Conservation (phyloP, 495 filamentous ascomycete species). For the Neurospora terricola region DNA sequence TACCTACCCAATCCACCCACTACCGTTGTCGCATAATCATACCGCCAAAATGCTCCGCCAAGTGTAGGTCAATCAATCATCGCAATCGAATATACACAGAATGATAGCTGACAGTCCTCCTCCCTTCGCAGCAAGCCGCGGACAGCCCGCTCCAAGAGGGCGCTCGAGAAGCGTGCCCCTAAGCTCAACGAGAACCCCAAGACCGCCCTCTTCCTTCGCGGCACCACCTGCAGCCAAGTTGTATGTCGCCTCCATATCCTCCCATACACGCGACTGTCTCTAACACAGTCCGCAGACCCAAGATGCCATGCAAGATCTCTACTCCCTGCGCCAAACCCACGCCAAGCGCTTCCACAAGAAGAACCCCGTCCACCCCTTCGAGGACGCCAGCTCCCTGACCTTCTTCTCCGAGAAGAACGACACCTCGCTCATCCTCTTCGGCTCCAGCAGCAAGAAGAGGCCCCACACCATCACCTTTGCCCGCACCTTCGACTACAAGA, state of each 20-base stretch:
- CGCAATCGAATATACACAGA: background rate
- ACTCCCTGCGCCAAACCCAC: slow-evolving; percentile 68
- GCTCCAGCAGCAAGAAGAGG: slow-evolving; percentile 80
- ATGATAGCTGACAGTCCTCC: background rate
- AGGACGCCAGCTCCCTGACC: slow-evolving; percentile 73
- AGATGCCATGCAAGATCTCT: slow-evolving; percentile 70
- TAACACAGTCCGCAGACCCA: slow-evolving; percentile 29
- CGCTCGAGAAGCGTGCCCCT: slow-evolving; percentile 82
- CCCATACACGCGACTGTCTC: background rate
- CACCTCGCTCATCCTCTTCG: slow-evolving; percentile 60
- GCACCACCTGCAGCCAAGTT: slow-evolving; percentile 67
- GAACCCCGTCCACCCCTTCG: slow-evolving; percentile 81
- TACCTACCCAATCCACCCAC: background rate
- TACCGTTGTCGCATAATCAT: background rate
- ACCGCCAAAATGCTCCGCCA: slow-evolving; percentile 23
- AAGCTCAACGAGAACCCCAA: slow-evolving; percentile 82
- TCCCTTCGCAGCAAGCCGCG: slow-evolving; percentile 62
- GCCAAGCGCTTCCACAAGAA: slow-evolving; percentile 89
- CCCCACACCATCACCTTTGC: slow-evolving; percentile 80
- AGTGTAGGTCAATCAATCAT: slow-evolving; percentile 12
- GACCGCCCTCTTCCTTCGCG: slow-evolving; percentile 74
- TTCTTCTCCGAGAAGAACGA: slow-evolving; percentile 97
- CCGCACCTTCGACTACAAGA: slow-evolving; percentile 70
- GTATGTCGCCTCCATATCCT: slow-evolving; percentile 20
- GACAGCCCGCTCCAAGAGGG: slow-evolving; percentile 88